Percentiles rank a stretch among this genome's conserved stretches.
These are phyloP conservation scores for Fusarium sp. DNA, from an alignment of 2,329 filamentous ascomycete genomes.

Conservation along the genomic window DNA sequence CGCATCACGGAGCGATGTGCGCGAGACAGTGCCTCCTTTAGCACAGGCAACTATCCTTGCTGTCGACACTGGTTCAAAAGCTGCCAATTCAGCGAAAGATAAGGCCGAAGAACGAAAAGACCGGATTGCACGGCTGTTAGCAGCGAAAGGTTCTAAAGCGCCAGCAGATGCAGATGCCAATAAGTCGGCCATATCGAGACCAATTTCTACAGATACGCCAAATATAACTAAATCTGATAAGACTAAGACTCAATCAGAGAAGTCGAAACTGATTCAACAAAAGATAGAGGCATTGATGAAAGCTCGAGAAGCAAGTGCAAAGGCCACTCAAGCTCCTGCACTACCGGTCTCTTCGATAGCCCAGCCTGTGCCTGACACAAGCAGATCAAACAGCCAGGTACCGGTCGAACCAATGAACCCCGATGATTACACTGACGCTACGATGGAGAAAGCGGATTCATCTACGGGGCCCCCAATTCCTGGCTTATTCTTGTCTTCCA, in stretches of 20 bases:
- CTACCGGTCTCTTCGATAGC: neutral
- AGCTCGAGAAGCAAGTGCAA: slow-evolving; percentile 59
- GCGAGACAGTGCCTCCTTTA: neutral
- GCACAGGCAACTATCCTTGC: neutral
- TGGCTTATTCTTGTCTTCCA: slow-evolving; percentile 52
- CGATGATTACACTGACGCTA: slow-evolving; percentile 9
- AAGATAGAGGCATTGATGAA: slow-evolving; percentile 82
- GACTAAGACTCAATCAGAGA: slow-evolving; percentile 66
- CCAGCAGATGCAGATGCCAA: slow-evolving; percentile 25
- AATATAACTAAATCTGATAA: slow-evolving; percentile 19
- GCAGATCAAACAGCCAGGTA: slow-evolving; percentile 7
- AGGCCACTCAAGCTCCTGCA: slow-evolving; percentile 17
- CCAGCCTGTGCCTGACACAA: slow-evolving; percentile 10
- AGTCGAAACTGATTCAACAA: slow-evolving; percentile 77
- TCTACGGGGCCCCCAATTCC: slow-evolving; percentile 49
- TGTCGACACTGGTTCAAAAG: slow-evolving; percentile 8
- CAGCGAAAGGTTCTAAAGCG: slow-evolving; percentile 73
- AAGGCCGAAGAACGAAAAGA: slow-evolving; percentile 76
- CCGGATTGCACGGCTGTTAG: slow-evolving; percentile 79
- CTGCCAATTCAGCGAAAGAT: slow-evolving; percentile 62
- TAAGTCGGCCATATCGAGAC: neutral
- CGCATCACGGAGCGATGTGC: neutral
- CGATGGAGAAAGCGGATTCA: slow-evolving; percentile 21
- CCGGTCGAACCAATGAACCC: slow-evolving; percentile 1
- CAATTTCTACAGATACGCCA: slow-evolving; percentile 39